Evolutionary conservation across 1,139 yeast species (phyloP), one percentile per base, ranked within the genome.

Genomic region (Kodamaea sp.): DNA sequence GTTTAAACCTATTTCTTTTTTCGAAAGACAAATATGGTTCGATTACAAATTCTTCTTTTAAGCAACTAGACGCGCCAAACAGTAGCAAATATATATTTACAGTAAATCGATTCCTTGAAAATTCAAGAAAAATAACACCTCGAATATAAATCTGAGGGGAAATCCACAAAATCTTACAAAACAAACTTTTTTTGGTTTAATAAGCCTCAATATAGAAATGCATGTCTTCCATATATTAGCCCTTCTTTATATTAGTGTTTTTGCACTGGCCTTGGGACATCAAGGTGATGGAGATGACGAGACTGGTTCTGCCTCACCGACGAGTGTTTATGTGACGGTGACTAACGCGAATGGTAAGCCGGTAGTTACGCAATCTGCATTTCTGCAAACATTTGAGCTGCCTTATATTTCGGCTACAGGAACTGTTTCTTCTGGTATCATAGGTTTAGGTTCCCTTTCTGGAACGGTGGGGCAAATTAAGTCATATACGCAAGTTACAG

Each of bases 401-500:
- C 58, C 63, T 0, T 53, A 48, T 40, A 42, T 61, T 1, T 41
- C 44, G 2, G 59, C 62, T 1, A 46, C 48, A n/a, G 55, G 47
- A 10, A 48, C 43, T 7, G 55, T 50, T 2, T 31, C 40, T 6
- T 51, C 66, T 1, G 77, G 75, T 1, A 44, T 48, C 2, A 50
- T 69, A 24, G 77, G 76, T 0, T 46, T 71, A 41, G 76, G 74
- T 2, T 48, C 63, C 5, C 41, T 60, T 9, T 50, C 60, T 22
- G 70, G 69, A 1, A 38, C 56, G 2, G 63, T 66, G 8, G 76
- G 75, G 4, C 59, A 50, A 0, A 42, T 63, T 23, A 61, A 70
- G 43, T 46, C 63, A 2, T 71, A 71, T 44, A 46, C 46, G 2
- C 56, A 55, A 37, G 56, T 63, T 9, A 66, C 73, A 2, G 45